These are phyloP conservation scores for Psilocybe tampanensis DNA, from an alignment of 768 basidiomycete species.

Conservation along the genomic window DNA sequence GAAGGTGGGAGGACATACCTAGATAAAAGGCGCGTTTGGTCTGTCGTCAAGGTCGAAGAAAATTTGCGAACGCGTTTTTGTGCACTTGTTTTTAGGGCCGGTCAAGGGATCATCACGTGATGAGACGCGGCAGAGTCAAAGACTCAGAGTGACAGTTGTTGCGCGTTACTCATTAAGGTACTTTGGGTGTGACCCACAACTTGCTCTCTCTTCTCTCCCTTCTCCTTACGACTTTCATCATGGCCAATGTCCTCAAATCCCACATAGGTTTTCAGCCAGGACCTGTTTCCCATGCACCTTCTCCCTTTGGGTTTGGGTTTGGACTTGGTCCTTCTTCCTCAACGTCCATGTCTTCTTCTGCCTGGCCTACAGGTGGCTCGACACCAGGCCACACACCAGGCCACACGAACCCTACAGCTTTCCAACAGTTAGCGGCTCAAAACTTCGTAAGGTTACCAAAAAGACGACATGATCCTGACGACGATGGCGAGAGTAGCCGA, in stretches of 20 bases:
- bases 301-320: constrained; percentile 76
- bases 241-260: constrained; percentile 74
- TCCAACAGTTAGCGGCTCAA: constrained; percentile 57
- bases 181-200: constrained; percentile 4
- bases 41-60: background rate
- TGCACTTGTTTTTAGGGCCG: constrained; percentile 37
- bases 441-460: constrained; percentile 51
- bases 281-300: constrained; percentile 59
- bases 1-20: constrained; percentile 6
- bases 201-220: constrained; percentile 14
- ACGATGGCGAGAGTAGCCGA: constrained; percentile 50
- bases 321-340: constrained; percentile 51
- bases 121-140: background rate
- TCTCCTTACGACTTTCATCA: constrained; percentile 33
- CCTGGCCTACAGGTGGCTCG: constrained; percentile 49
- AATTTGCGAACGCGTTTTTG: constrained; percentile 10
- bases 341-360: constrained; percentile 41
- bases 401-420: constrained; percentile 51
- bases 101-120: constrained; percentile 17
- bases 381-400: constrained; percentile 46
- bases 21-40: constrained; percentile 7
- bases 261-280: constrained; percentile 66
- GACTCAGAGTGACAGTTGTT: background rate
- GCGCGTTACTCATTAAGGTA: constrained; percentile 2
- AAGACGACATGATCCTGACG: constrained; percentile 68